Conservation (phyloP, 2,329 filamentous ascomycete species). For the Trichophyton simii region DNA sequence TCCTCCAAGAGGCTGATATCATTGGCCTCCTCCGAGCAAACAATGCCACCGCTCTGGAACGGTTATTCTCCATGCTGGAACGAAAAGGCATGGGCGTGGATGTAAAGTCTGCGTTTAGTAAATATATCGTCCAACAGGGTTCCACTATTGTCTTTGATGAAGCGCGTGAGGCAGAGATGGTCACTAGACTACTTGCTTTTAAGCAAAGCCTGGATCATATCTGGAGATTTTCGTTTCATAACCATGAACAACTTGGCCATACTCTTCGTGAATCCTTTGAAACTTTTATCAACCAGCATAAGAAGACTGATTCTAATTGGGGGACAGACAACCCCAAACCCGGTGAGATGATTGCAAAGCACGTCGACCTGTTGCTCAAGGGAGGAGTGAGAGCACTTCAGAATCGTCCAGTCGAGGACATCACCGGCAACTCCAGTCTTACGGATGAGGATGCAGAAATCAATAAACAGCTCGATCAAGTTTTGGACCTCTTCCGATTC, state of each 20-base stretch:
- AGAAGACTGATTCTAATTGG: conserved; percentile 58
- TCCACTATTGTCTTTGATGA: conserved; percentile 68
- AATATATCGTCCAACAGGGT: conserved; percentile 66
- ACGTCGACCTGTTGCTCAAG: conserved; percentile 78
- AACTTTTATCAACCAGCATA: conserved; percentile 79
- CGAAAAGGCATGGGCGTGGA: conserved; percentile 57
- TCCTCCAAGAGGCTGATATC: conserved; percentile 56
- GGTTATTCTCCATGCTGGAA: conserved; percentile 65
- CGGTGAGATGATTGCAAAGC: conserved; percentile 97
- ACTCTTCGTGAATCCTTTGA: conserved; percentile 75
- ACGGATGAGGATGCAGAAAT: conserved; percentile 86
- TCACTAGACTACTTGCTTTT: conserved; percentile 66
- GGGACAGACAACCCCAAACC: conserved; percentile 81
- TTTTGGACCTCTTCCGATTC: conserved; percentile 88
- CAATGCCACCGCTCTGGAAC: conserved; percentile 57
- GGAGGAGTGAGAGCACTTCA: conserved; percentile 78
- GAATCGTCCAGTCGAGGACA: conserved; percentile 47
- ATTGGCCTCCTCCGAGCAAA: conserved; percentile 59
- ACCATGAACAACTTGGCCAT: conserved; percentile 64
- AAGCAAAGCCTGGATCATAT: conserved; percentile 67
- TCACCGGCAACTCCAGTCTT: conserved; percentile 45
- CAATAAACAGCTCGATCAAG: conserved; percentile 82
- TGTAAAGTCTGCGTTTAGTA: conserved; percentile 60
- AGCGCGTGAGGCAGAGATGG: conserved; percentile 70
- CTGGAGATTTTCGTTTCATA: conserved; percentile 62